A percentile compares a stretch with the other conserved stretches of the same genome.
Evolutionary conservation across 176 grass and related monocot species (phyloP).

Genomic region (Melocanna baccifera): DNA sequence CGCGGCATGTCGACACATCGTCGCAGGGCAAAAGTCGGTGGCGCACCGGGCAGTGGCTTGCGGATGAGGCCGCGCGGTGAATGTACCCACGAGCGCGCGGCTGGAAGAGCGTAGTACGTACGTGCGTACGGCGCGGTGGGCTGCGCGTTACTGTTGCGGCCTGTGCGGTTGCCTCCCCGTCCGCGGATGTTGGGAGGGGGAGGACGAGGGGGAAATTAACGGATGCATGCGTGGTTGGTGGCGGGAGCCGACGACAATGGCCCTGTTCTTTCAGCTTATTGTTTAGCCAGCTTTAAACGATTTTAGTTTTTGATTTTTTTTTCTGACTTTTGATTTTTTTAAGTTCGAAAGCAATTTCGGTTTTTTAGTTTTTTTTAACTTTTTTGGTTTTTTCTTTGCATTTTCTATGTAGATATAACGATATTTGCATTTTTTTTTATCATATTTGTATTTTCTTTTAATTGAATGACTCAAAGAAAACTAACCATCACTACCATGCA

Average conservation of each 20-base stretch:
- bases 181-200: background rate
- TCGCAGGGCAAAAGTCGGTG: background rate
- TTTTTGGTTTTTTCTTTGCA: no score
- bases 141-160: background rate
- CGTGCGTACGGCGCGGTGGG: background rate
- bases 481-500: no score
- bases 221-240: background rate
- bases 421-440: no score
- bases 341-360: no score
- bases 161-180: background rate
- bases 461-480: no score
- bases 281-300: no score
- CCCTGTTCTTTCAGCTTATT: no score
- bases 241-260: background rate
- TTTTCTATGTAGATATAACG: no score
- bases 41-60: background rate
- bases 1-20: background rate
- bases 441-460: no score
- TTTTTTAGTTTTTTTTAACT: no score
- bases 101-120: background rate
- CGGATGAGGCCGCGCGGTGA: background rate
- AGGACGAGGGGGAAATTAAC: background rate
- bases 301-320: no score
- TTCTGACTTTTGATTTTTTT: no score
- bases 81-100: background rate